Evolutionary conservation across 257 asterid species (phyloP).

Genomic region (Forsythia viridissima): DNA sequence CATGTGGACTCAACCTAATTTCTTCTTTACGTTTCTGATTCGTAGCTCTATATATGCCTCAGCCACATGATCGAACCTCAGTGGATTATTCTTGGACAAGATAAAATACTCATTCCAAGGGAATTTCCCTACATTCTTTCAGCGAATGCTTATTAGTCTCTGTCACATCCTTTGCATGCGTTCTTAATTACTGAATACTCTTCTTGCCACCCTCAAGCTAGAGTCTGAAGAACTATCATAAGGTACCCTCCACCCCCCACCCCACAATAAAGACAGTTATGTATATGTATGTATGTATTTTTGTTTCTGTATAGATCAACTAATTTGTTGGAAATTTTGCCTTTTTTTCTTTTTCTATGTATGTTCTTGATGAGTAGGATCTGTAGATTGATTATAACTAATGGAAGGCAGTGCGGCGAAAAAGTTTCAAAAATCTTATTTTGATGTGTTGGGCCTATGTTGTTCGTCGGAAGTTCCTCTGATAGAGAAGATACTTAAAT

Average conservation of each 20-base stretch:
- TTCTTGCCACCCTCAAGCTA: not conserved
- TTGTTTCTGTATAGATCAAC: not conserved
- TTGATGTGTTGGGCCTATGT: slow-evolving; percentile 83
- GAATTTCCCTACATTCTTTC: not conserved
- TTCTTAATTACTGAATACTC: not conserved
- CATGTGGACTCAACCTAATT: slow-evolving; percentile 30
- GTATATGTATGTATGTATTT: too few relatives aligned
- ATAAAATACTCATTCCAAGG: not conserved
- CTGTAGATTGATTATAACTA: too few relatives aligned
- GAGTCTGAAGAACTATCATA: not conserved
- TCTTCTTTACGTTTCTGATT: not conserved
- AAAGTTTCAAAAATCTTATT: slow-evolving; percentile 69
- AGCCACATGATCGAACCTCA: not conserved
- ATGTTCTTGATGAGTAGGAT: too few relatives aligned
- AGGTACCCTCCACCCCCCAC: not conserved
- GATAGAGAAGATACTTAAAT: slow-evolving; percentile 51
- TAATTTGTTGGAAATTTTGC: not conserved
- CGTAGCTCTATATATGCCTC: slow-evolving; percentile 11
- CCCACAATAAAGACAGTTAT: not conserved
- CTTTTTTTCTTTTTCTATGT: too few relatives aligned
- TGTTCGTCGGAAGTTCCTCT: slow-evolving; percentile 64
- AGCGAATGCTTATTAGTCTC: not conserved
- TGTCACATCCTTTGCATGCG: not conserved
- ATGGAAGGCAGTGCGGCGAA: slow-evolving; percentile 18
- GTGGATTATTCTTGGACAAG: slow-evolving; percentile 6